A percentile compares a stretch with the other conserved stretches of the same genome.
phyloP scores from a whole-genome alignment of 2,329 filamentous ascomycete species.

The Aspergillus transmontanensis region DNA sequence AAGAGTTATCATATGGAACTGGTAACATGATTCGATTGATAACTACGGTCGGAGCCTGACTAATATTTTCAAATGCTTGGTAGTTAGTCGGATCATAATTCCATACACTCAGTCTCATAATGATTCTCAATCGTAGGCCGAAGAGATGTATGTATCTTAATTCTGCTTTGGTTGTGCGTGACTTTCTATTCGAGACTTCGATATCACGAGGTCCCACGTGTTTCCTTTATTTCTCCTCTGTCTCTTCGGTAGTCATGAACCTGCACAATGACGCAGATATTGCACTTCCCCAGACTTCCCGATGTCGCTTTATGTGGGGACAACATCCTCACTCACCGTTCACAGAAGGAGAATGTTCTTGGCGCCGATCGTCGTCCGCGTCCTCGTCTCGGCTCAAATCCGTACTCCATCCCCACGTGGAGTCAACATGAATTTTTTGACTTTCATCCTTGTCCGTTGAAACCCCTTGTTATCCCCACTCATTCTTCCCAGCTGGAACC shows the following conservation, averaged over 20 bases:
- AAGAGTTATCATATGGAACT: neutral
- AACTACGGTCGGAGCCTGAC: neutral
- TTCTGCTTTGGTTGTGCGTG: no score
- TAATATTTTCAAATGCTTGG: neutral
- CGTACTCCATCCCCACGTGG: neutral
- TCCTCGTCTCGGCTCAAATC: neutral
- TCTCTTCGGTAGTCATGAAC: no score
- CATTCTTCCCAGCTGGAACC: neutral
- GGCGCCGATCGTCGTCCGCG: neutral
- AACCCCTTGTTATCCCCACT: neutral
- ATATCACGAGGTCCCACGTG: neutral
- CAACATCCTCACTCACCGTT: neutral
- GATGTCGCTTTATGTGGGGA: neutral
- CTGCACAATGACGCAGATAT: conserved; percentile 1
- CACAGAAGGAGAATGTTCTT: neutral
- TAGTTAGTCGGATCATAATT: neutral
- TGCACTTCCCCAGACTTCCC: neutral
- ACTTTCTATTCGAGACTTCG: neutral
- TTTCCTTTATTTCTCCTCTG: neutral
- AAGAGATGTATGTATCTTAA: no score
- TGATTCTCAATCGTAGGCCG: no score
- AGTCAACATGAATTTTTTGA: neutral
- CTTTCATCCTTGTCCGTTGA: neutral
- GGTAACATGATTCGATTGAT: neutral
- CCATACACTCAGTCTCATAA: no score